Evolutionary conservation across 2,329 filamentous ascomycete species (phyloP).

Genomic region (Aspergillus sp.): DNA sequence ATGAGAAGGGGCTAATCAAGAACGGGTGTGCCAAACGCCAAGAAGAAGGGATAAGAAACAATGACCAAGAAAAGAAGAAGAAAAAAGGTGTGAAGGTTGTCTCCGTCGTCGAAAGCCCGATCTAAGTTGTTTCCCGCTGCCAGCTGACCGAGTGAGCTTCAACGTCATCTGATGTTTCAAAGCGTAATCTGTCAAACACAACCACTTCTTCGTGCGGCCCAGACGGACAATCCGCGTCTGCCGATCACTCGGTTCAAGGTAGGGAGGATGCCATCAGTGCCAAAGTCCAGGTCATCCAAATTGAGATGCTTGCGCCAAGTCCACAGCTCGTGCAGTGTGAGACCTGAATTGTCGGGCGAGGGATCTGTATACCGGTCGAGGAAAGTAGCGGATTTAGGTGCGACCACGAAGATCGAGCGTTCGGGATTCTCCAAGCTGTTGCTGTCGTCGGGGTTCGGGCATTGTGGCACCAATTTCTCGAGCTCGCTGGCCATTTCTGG

Average conservation of each 20-base stretch:
- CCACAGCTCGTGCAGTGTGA: constrained; percentile 45
- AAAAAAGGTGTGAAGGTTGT: background rate
- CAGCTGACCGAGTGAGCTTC: constrained; percentile 1
- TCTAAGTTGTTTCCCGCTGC: background rate
- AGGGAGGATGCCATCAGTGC: constrained; percentile 48
- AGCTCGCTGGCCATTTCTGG: constrained; percentile 43
- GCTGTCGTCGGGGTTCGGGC: constrained; percentile 19
- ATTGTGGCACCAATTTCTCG: constrained; percentile 35
- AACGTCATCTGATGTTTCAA: constrained; percentile 2
- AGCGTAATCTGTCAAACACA: constrained; percentile 20
- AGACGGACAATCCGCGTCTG: constrained; percentile 52
- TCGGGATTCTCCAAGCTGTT: background rate
- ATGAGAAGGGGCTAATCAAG: background rate
- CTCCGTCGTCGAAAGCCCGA: background rate
- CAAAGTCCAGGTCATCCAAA: constrained; percentile 55
- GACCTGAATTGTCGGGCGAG: constrained; percentile 20
- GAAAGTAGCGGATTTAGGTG: constrained; percentile 47
- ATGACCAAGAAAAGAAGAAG: background rate
- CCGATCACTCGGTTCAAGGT: constrained; percentile 51
- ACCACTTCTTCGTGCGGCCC: constrained; percentile 43
- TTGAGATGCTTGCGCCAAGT: constrained; percentile 51
- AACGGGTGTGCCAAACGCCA: background rate
- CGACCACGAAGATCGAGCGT: constrained; percentile 44
- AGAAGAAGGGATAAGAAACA: background rate
- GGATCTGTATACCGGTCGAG: constrained; percentile 40